Evolutionary conservation across 2,329 filamentous ascomycete species (phyloP).

Genomic region (Phialophora macrospora): DNA sequence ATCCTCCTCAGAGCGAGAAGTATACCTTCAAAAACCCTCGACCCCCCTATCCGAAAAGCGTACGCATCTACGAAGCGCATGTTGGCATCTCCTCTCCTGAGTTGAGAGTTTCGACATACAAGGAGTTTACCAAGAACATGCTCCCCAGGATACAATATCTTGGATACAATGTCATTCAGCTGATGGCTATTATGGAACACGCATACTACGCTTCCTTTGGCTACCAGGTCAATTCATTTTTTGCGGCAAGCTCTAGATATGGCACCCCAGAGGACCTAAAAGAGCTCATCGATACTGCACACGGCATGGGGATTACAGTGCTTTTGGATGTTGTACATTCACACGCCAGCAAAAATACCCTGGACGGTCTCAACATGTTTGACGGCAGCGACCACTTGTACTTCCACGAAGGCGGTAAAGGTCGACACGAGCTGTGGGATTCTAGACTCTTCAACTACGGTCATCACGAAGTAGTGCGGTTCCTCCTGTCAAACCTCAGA

Average conservation of each 20-base stretch:
- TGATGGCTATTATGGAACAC: slow-evolving; percentile 99
- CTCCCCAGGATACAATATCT: slow-evolving; percentile 86
- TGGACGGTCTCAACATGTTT: slow-evolving; percentile 94
- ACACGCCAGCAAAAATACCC: slow-evolving; percentile 95
- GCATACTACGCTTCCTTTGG: slow-evolving; percentile 99
- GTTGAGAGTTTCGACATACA: slow-evolving; percentile 86
- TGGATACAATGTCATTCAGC: slow-evolving; percentile 95
- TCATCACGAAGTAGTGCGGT: slow-evolving; percentile 90
- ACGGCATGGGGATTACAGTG: slow-evolving; percentile 86
- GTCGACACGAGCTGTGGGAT: slow-evolving; percentile 92
- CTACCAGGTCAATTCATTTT: slow-evolving; percentile 99
- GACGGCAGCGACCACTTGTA: slow-evolving; percentile 94
- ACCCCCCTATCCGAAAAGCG: slow-evolving; percentile 81
- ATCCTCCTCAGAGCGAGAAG: slow-evolving; percentile 74
- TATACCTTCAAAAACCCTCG: slow-evolving; percentile 84
- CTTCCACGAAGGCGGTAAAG: slow-evolving; percentile 86
- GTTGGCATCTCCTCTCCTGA: slow-evolving; percentile 96
- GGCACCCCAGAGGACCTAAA: slow-evolving; percentile 93
- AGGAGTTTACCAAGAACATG: slow-evolving; percentile 93
- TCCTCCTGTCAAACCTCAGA: slow-evolving; percentile 89
- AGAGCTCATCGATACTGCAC: slow-evolving; percentile 93
- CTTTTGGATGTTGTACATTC: slow-evolving; percentile 96
- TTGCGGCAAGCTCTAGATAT: slow-evolving; percentile 94
- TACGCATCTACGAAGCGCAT: slow-evolving; percentile 97
- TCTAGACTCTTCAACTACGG: slow-evolving; percentile 98